A percentile compares a stretch with the other conserved stretches of the same genome.
phyloP scores from a whole-genome alignment of 106 monocot genomes.

The Apostasia shenzhenica region DNA sequence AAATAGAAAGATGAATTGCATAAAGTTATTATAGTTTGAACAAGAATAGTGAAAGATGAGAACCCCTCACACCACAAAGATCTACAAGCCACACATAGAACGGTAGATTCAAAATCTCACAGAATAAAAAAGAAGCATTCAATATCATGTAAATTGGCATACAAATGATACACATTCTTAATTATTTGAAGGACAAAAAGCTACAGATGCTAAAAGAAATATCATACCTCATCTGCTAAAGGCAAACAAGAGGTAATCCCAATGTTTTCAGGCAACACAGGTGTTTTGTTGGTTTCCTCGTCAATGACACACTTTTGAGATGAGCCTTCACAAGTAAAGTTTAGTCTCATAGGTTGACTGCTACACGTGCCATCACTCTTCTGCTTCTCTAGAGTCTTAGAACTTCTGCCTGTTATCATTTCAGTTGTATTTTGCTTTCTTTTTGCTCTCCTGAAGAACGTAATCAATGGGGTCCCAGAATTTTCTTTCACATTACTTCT shows the following conservation, averaged over 20 bases:
- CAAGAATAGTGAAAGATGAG: no score
- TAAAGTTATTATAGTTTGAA: no score
- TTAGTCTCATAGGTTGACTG: background rate
- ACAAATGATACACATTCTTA: no score
- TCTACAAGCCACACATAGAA: no score
- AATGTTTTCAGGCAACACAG: background rate
- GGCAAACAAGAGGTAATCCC: background rate
- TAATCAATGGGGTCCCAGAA: constrained; percentile 1
- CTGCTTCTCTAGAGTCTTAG: background rate
- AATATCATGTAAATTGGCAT: no score
- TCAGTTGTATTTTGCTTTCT: background rate
- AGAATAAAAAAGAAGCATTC: no score
- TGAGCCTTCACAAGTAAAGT: constrained; percentile 1
- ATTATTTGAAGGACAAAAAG: background rate
- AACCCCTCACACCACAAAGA: no score
- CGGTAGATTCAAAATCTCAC: no score
- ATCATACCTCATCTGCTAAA: background rate
- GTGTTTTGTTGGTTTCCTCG: background rate
- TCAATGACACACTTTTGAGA: constrained; percentile 3
- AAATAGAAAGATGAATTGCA: no score
- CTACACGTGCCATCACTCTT: background rate
- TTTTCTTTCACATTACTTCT: background rate
- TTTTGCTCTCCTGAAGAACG: constrained; percentile 9
- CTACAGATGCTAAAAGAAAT: background rate
- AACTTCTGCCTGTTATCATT: background rate